Evolutionary conservation across 1,284 basidiomycete genomes (phyloP).

Genomic region (Fistulina hepatica): DNA sequence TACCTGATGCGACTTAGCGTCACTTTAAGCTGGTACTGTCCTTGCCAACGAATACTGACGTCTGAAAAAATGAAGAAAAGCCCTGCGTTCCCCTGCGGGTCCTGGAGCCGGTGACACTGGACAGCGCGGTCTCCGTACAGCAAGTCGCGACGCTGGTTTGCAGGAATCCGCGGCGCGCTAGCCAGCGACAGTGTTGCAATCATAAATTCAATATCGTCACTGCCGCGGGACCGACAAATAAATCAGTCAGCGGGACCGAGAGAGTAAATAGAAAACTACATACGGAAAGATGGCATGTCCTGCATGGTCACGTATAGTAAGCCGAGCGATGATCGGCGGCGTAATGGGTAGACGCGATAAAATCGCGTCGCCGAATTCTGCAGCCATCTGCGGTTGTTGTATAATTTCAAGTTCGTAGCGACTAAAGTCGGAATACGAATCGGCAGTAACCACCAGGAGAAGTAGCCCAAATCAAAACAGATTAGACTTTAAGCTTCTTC

Average conservation of each 20-base stretch:
- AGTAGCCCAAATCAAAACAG: no score
- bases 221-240: slow-evolving; percentile 41
- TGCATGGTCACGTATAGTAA: slow-evolving; percentile 62
- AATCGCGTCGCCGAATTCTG: slow-evolving; percentile 65
- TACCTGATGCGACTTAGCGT: slow-evolving; percentile 69
- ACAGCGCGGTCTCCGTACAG: slow-evolving; percentile 80
- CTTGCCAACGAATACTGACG: slow-evolving; percentile 70
- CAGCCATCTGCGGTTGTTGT: slow-evolving; percentile 68
- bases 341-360: slow-evolving; percentile 74
- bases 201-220: slow-evolving; percentile 75
- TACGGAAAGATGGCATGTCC: slow-evolving; percentile 60
- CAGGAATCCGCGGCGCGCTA: slow-evolving; percentile 36
- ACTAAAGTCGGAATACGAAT: no score
- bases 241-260: slow-evolving; percentile 12
- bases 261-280: slow-evolving; percentile 22
- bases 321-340: slow-evolving; percentile 69
- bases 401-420: slow-evolving; percentile 71
- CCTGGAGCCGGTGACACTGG: slow-evolving; percentile 67
- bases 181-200: slow-evolving; percentile 71
- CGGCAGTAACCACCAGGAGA: no score
- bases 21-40: slow-evolving; percentile 67
- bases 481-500: no score
- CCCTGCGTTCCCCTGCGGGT: slow-evolving; percentile 66
- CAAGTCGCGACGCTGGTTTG: slow-evolving; percentile 37
- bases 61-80: slow-evolving; percentile 86